phyloP scores from a whole-genome alignment of 495 filamentous ascomycete genomes.

The Penicillium pulvis region DNA sequence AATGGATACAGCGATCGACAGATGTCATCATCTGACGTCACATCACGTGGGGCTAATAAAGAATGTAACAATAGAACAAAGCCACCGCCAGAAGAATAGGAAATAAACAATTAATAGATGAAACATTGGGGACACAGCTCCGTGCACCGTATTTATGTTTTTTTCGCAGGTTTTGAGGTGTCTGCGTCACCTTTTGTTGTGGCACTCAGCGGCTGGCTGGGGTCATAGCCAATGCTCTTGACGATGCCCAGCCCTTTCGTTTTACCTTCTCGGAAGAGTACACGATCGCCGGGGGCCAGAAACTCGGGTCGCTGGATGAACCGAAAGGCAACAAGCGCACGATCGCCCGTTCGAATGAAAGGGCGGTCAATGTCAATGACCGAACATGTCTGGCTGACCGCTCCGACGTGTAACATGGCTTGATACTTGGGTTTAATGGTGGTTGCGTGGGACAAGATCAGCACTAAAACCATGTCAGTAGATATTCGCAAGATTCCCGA shows the following conservation, averaged over 20 bases:
- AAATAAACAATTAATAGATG: neutral
- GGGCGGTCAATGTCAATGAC: slow-evolving; percentile 98
- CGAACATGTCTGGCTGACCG: slow-evolving; percentile 91
- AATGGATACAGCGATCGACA: slow-evolving; percentile 3
- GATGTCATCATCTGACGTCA: slow-evolving; percentile 29
- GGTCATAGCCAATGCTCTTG: slow-evolving; percentile 87
- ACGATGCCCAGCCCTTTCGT: slow-evolving; percentile 97
- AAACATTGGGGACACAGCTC: neutral
- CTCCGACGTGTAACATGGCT: slow-evolving; percentile 97
- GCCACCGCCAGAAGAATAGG: neutral
- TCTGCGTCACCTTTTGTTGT: slow-evolving; percentile 12
- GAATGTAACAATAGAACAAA: neutral
- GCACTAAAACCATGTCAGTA: slow-evolving; percentile 54
- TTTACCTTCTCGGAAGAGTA: slow-evolving; percentile 91
- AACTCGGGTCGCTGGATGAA: slow-evolving; percentile 98
- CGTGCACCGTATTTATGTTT: slow-evolving; percentile 4
- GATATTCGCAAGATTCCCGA: neutral
- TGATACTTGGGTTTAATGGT: slow-evolving; percentile 98
- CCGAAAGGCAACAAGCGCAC: slow-evolving; percentile 87
- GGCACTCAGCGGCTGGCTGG: slow-evolving; percentile 55
- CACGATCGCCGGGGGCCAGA: slow-evolving; percentile 79
- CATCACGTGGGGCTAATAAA: slow-evolving; percentile 22
- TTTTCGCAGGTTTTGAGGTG: neutral
- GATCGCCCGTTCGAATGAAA: slow-evolving; percentile 91
- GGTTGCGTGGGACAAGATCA: slow-evolving; percentile 96